Conservation (phyloP, 176 grass and related monocot species). For the Oryza meridionalis region DNA sequence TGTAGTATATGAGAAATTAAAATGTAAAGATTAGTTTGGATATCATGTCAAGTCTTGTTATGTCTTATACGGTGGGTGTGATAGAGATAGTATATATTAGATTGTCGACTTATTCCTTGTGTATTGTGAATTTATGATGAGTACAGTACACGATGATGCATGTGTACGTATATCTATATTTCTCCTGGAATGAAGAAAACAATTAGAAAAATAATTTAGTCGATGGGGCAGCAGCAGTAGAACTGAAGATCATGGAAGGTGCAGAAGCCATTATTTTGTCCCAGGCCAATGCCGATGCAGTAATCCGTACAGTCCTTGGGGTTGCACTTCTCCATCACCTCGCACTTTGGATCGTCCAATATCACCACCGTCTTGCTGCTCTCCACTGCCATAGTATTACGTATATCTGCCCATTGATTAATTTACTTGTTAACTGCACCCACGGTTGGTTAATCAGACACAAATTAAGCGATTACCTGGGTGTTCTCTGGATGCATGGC, state of each 20-base stretch:
- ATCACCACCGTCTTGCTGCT: background rate
- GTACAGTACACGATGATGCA: background rate
- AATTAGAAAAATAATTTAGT: background rate
- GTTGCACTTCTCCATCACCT: background rate
- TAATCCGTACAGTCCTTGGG: background rate
- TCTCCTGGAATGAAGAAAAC: background rate
- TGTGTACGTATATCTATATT: background rate
- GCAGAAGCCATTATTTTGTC: background rate
- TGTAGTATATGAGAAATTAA: too few relatives aligned
- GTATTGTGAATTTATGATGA: background rate
- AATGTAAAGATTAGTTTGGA: too few relatives aligned
- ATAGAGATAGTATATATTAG: too few relatives aligned
- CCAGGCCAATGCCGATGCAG: background rate
- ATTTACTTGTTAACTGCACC: background rate
- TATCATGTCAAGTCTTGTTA: too few relatives aligned
- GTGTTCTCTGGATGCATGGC: background rate
- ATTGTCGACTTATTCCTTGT: background rate
- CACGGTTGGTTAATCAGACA: background rate
- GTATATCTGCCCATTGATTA: too few relatives aligned
- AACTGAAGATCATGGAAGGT: background rate
- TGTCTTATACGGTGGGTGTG: too few relatives aligned
- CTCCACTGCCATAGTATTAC: background rate
- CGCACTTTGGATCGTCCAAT: slow-evolving; percentile 5
- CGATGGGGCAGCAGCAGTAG: slow-evolving; percentile 29
- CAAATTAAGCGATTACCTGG: background rate